Conservation (phyloP, 1,284 basidiomycete genomes). For the Meripilus lineatus region DNA sequence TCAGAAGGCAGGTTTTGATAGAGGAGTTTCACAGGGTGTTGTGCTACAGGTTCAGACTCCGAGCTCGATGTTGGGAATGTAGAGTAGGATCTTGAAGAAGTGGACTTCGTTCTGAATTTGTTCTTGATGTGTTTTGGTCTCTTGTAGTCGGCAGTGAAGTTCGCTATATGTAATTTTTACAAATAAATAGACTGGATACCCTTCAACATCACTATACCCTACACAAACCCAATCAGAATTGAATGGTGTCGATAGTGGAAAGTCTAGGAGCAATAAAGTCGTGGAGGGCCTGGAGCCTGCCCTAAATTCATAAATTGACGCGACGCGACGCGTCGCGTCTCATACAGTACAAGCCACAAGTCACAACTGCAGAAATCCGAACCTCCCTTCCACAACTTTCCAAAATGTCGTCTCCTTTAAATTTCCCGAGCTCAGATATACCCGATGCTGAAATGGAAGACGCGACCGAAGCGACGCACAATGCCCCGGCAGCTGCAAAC, state of each 20-base stretch:
- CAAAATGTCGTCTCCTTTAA: conserved; percentile 68
- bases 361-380: not conserved
- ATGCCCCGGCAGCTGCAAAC: conserved; percentile 34
- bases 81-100: no score
- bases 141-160: no score
- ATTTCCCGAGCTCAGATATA: conserved; percentile 59
- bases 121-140: no score
- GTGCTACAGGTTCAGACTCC: conserved; percentile 12
- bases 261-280: no score
- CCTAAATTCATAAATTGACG: conserved; percentile 18
- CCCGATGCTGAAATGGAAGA: conserved; percentile 56
- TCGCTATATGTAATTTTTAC: no score
- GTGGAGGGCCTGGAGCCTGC: conserved; percentile 16
- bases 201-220: no score
- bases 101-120: no score
- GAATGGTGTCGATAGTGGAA: no score
- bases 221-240: no score
- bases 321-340: conserved; percentile 12
- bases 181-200: no score
- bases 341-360: not conserved
- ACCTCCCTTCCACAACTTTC: conserved; percentile 3
- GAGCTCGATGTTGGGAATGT: conserved; percentile 16
- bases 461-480: conserved; percentile 37
- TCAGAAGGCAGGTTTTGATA: no score
- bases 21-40: conserved; percentile 1